Base-by-base conservation (phyloP, 2,329 filamentous ascomycete species). In the Botryotinia calthae region DNA sequence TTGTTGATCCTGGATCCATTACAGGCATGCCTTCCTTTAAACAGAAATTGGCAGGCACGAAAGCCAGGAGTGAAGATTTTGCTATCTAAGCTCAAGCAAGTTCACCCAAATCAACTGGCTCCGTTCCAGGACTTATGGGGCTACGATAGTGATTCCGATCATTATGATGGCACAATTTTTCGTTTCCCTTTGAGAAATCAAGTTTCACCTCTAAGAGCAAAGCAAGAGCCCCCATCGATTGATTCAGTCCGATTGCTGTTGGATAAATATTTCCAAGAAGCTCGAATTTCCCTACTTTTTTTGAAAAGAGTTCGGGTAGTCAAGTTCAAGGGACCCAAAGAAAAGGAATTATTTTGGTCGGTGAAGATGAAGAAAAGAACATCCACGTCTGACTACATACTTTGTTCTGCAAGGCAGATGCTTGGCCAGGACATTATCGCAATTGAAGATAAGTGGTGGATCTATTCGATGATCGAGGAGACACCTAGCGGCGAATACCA, bases 1-100 rank as follows among this genome's bases (percentile, higher is more conserved):
- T 76, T 80, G n/a, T 70, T 82, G 12, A 80, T 82, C 31, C 76
- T 82, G 1, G 81, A 82, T 70, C 79, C 79, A 2, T 78, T 79
- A 34, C 78, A 77, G 73, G 18, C 74, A 22, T 59, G 73, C n/a
- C 69, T 81, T 10, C 78, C 78, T 1, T 71, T 67, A 22, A 76
- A 75, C 44, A 54, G 72, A 20, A 62, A 68, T 42, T 72, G 70
- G 37, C 75, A 75, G 20, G 74, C 72, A 68, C 77, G 77, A 1
- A 78, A 73, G 64, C 70, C 74, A 34, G 77, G 78, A 31, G 70
- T 79, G 10, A 78, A 76, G 66, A 46, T 78, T 18, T 18, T 64
- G 58, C 62, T 79, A 40, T 76, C 76, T 8, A 77, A 74, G 48
- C 63, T 79, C 28, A 73, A 48, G 72, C 64, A 75, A 51, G 61